Evolutionary conservation across 192 early-diverging fungal genomes (phyloP), one percentile per base, ranked within the genome.

Genomic region (Pilobolus umbonatus): DNA sequence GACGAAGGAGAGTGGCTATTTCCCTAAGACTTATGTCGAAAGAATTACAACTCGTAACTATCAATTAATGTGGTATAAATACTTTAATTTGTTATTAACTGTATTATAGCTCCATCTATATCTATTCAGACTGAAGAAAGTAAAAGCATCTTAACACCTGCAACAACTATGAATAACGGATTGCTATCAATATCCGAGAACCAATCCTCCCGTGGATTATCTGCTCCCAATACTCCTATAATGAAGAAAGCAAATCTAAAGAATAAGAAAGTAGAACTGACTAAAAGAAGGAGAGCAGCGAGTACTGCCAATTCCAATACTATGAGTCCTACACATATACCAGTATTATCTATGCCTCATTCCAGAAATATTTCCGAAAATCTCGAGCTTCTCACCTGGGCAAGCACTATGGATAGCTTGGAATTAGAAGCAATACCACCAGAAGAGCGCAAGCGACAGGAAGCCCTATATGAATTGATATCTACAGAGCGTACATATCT

Each of bases 381-480:
- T 19, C 52, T 54, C 11, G 52, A 26, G 38, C 46, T 61, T 30
- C 11, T 38, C 29, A 60, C 64, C 26, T 83, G 84, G 83, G 74
- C 72, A 26, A 65, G 72, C 7, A 61, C 67, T 1, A 70, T 86
- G 53, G 76, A 76, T 38, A 68, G 72, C 21, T 24, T 63, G 15
- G 60, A 74, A 1, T 43, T 85, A 3, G 57, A 73, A 17, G 60
- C 63, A 17, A 64, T 88, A 7, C 53, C 71, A 51, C 55, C 72
- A 24, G 84, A 88, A 19, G 89, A 91, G 34, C 67, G 78, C 19
- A 89, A 84, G 62, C 74, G 91, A 10, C 88, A 88, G 57, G 91
- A 93, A 63, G 87, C 88, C 1, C 90, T 93, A 44, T 83, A 75
- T 62, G 91, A 93, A 67, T 57, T 93, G 17, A 86, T 91, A 42